A percentile compares a stretch with the other conserved stretches of the same genome.
These are phyloP conservation scores for Phaeoacremonium minimum DNA, from an alignment of 2,329 filamentous ascomycete genomes.

Conservation along the genomic window DNA sequence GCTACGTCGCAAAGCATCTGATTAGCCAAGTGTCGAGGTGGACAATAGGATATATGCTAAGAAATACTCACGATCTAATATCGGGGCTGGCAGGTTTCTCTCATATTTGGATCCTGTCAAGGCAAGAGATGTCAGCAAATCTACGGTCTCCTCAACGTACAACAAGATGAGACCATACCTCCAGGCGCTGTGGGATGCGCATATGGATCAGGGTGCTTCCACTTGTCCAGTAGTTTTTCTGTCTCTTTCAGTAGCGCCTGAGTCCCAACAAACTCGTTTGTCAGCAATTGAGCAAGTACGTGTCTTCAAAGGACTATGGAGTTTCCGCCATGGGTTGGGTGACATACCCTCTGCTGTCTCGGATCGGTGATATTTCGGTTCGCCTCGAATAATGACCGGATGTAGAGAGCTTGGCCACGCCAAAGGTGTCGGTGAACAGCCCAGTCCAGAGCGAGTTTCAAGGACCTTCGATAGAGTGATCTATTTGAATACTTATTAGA, in stretches of 20 bases:
- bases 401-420: constrained; percentile 94
- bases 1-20: constrained; percentile 33
- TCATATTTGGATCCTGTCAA: constrained; percentile 86
- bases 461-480: constrained; percentile 82
- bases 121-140: constrained; percentile 6
- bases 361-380: constrained; percentile 83
- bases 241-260: constrained; percentile 84
- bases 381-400: constrained; percentile 90
- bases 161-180: constrained; percentile 51
- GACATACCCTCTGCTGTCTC: constrained; percentile 74
- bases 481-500: constrained; percentile 28
- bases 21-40: too few species aligned
- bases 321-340: too few species aligned
- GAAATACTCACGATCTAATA: constrained; percentile 74
- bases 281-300: too few species aligned
- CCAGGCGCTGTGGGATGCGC: constrained; percentile 84
- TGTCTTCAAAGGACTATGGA: constrained; percentile 10
- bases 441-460: constrained; percentile 96
- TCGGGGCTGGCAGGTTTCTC: constrained; percentile 79
- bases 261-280: too few species aligned
- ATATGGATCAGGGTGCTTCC: constrained; percentile 98
- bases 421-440: constrained; percentile 87
- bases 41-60: too few species aligned
- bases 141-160: neutral
- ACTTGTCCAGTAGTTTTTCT: constrained; percentile 81